A percentile compares a stretch with the other conserved stretches of the same genome.
Conservation (phyloP, 2,329 filamentous ascomycete genomes). For the Chaetomiaceae sp. region DNA sequence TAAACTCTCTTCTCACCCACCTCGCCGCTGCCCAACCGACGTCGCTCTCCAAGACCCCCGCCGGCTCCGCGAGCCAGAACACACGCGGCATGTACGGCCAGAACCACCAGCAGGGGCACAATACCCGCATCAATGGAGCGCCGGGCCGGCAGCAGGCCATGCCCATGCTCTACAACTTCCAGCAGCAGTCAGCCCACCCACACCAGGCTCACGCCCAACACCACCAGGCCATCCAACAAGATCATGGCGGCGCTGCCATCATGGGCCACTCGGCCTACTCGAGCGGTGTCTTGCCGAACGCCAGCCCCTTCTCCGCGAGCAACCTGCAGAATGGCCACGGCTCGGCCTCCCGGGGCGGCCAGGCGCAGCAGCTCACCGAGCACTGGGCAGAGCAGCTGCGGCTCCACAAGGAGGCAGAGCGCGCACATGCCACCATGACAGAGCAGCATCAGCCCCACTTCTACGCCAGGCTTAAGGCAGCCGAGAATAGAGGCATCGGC, state of each 20-base stretch:
- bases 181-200: slow-evolving; percentile 56
- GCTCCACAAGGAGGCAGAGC: slow-evolving; percentile 71
- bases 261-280: slow-evolving; percentile 58
- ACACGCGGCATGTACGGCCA: slow-evolving; percentile 66
- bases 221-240: slow-evolving; percentile 55
- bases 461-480: slow-evolving; percentile 67
- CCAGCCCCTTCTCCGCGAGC: slow-evolving; percentile 53
- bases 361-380: slow-evolving; percentile 51
- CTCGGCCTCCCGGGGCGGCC: slow-evolving; percentile 43
- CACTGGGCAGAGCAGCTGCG: slow-evolving; percentile 89
- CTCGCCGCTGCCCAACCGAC: slow-evolving; percentile 29
- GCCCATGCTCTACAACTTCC: slow-evolving; percentile 67
- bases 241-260: slow-evolving; percentile 52
- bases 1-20: slow-evolving; percentile 33
- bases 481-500: slow-evolving; percentile 63
- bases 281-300: slow-evolving; percentile 59
- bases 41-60: slow-evolving; percentile 28
- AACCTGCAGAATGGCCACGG: slow-evolving; percentile 55
- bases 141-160: slow-evolving; percentile 50
- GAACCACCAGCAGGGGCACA: slow-evolving; percentile 66
- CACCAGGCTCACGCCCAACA: slow-evolving; percentile 63
- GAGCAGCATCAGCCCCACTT: slow-evolving; percentile 62
- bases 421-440: slow-evolving; percentile 65
- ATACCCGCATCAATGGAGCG: slow-evolving; percentile 70
- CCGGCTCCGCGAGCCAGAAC: slow-evolving; percentile 31